Base-by-base conservation (phyloP, 169 alveolate genomes). In the Prorocentrum cordatum region DNA sequence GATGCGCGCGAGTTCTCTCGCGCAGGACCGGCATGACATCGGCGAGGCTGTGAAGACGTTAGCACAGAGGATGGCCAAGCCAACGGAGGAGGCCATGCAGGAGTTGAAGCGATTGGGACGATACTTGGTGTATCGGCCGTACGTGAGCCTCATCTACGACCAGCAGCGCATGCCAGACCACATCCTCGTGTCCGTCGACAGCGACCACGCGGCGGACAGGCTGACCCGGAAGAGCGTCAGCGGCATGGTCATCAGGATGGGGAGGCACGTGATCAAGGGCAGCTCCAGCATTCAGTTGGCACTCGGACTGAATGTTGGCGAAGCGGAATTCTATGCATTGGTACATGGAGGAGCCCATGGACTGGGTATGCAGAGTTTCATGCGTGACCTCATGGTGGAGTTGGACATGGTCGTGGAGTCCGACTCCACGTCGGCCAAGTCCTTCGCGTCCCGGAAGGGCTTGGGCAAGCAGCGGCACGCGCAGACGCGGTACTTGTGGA, bases 401-500 rank as follows among this genome's bases (percentile, higher is more conserved):
- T 18, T 72, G 45, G 42, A 26, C 2, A 31, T 72, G 16, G 38
- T 47, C 29, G n/a, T 72, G 16, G 45, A 24, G 18, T 14, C 33
- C 16, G 84, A 72, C 38, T 5, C 35, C 26, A 72, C 12, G 9
- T n/a, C 54, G 16, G 84, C 84, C 5, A 20, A 27, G 9, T 26
- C 64, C 7, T 47, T 72, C 20, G 84, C 68, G 24, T 26, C 38
- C 1, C 31, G 84, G 7, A n/a, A 68, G 24, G 84, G 84, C 29
- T 35, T 72, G 10, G 84, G 84, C 50, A 72, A 72, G 54, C 84
- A 72, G 68, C 66, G 84, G 18, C 84, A 72, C 31, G 84, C 47
- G 32, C 42, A 45, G 84, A 45, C 68, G 0, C 47, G 84, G 1
- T 72, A 10, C 26, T 68, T 72, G 7, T 72, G 84, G 84, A 27